Evolutionary conservation across 306 rosid genomes (phyloP).

Genomic region (Castanospermum australe): DNA sequence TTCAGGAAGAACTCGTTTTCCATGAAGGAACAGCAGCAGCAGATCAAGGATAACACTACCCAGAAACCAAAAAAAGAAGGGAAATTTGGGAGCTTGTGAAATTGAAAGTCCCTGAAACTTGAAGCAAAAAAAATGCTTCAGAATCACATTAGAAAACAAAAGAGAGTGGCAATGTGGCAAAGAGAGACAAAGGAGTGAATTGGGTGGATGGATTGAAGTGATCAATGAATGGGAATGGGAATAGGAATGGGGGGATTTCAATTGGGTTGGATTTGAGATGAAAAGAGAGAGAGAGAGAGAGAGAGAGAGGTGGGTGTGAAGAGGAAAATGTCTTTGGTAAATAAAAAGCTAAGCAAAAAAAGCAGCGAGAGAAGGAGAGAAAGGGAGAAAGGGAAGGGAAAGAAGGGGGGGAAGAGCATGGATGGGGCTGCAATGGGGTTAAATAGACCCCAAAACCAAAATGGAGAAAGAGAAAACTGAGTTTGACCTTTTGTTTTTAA

Average conservation of each 20-base stretch:
- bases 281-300: no score
- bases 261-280: constrained; percentile 15
- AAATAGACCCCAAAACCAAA: constrained; percentile 44
- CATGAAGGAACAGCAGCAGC: constrained; percentile 13
- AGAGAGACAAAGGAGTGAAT: background rate
- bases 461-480: constrained; percentile 9
- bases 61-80: background rate
- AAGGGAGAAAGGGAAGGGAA: background rate
- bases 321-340: constrained; percentile 22
- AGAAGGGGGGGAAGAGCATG: constrained; percentile 36
- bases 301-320: constrained; percentile 5
- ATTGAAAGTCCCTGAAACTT: background rate
- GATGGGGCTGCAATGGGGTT: constrained; percentile 36
- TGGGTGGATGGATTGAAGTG: constrained; percentile 2
- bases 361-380: constrained; percentile 12
- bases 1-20: constrained; percentile 58
- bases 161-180: constrained; percentile 29
- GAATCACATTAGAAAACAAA: constrained; percentile 33
- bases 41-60: constrained; percentile 10
- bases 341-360: constrained; percentile 10
- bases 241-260: background rate
- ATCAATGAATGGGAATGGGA: background rate
- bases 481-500: constrained; percentile 27
- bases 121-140: constrained; percentile 26
- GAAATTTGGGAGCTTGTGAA: background rate